Evolutionary conservation across 1,139 yeast species (phyloP).

Genomic region (Pichia sp.): DNA sequence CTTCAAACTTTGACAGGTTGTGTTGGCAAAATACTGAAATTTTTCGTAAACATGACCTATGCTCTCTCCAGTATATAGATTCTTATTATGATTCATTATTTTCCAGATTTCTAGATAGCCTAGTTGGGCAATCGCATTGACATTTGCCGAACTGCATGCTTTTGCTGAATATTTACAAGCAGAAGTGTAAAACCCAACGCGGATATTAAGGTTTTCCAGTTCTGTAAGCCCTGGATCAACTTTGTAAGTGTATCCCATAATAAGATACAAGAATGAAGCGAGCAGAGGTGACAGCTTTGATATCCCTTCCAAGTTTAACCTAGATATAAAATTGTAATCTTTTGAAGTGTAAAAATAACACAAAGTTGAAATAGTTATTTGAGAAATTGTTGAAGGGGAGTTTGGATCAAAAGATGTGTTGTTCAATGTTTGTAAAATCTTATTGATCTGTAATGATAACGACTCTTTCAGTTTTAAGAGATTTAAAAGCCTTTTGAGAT

Average conservation of each 20-base stretch:
- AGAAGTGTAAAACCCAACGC: slow-evolving; percentile 19
- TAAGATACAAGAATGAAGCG: slow-evolving; percentile 24
- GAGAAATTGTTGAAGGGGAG: not conserved
- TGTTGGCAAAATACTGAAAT: not conserved
- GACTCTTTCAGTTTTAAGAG: slow-evolving; percentile 20
- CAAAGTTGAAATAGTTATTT: not conserved
- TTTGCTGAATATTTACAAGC: slow-evolving; percentile 22
- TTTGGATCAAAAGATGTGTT: not conserved
- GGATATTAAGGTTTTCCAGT: slow-evolving; percentile 20
- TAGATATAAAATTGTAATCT: not conserved
- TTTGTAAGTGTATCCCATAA: slow-evolving; percentile 20
- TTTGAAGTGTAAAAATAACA: not conserved
- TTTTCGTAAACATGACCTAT: slow-evolving; percentile 13
- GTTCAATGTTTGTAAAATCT: not conserved
- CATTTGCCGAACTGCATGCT: slow-evolving; percentile 11
- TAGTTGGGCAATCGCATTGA: slow-evolving; percentile 23
- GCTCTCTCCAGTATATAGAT: slow-evolving; percentile 18
- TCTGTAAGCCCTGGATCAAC: slow-evolving; percentile 18
- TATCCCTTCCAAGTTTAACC: not conserved
- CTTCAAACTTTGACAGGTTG: not conserved
- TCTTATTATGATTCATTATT: slow-evolving; percentile 20
- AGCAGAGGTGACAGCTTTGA: slow-evolving; percentile 26
- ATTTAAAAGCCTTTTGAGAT: slow-evolving; percentile 21
- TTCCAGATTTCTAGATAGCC: slow-evolving; percentile 22
- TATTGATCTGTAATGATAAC: slow-evolving; percentile 6